phyloP scores from a whole-genome alignment of 495 filamentous ascomycete species.

The Penicillium waksmanii region DNA sequence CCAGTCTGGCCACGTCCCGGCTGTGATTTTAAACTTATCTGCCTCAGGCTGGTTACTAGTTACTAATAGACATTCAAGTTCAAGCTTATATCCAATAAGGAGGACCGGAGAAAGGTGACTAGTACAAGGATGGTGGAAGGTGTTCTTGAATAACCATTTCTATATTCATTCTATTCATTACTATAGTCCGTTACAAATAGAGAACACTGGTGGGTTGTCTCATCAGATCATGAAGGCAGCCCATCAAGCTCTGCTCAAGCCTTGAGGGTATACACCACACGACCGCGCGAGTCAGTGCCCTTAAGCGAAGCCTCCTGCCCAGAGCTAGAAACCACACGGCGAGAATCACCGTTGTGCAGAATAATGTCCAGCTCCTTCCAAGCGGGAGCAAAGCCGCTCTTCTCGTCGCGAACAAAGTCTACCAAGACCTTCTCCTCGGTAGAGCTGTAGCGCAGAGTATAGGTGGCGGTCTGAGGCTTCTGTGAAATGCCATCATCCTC shows the following conservation, averaged over 20 bases:
- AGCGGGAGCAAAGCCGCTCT: constrained; percentile 47
- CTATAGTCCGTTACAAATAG: no score
- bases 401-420: constrained; percentile 40
- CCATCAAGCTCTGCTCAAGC: constrained; percentile 10
- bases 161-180: no score
- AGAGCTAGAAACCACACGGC: constrained; percentile 42
- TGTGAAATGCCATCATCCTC: constrained; percentile 67
- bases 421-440: constrained; percentile 48
- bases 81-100: no score
- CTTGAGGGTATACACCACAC: constrained; percentile 43
- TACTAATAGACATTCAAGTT: no score
- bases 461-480: constrained; percentile 43
- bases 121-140: no score
- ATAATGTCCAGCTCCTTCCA: constrained; percentile 59
- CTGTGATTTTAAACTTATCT: no score
- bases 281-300: constrained; percentile 36
- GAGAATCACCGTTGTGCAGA: constrained; percentile 53
- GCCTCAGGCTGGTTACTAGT: no score
- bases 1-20: no score
- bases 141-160: no score
- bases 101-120: no score
- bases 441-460: constrained; percentile 49
- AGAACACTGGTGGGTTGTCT: no score
- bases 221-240: neutral
- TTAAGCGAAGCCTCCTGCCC: constrained; percentile 37